Base-by-base conservation (phyloP, 2,329 filamentous ascomycete species). In the Exophiala aquamarina region DNA sequence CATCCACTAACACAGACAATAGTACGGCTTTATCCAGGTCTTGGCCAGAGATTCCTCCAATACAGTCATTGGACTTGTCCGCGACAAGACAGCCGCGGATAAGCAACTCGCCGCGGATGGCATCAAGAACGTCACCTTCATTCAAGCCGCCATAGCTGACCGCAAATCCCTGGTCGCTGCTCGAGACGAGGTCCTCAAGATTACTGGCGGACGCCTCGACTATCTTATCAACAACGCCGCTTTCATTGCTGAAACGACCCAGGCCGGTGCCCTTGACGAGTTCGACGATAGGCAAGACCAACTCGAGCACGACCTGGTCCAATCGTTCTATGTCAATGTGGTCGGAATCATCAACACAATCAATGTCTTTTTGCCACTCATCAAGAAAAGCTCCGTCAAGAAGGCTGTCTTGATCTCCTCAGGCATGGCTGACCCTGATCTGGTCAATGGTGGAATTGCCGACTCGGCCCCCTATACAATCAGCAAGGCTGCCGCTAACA, bases 191-290 rank as follows among this genome's bases (percentile, higher is more conserved):
- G 60, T 55, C 7, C 29, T 42, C 5, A 37, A 52, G 7, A 59
- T 60, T 14, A 54, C 57, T 17, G 58, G 55, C 17, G 57, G 53
- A 18, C 47, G 57, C 2, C 44, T 81, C 4, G 78, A 81, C 59
- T 75, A 75, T 49, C 58, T 82, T 4, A 74, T 81, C 20, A 71
- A 70, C 41, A 82, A 81, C 41, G 78, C 66, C 1, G 77, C 59
- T 2, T 55, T 63, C 3, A 49, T 71, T 10, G 53, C 65, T 1
- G 13, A 54, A 0, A 62, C 56, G 18, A 65, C 66, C 20, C 57
- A 50, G 3, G 63, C 51, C 42, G 60, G 61, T 10, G 43, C 60
- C 2, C 61, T 78, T n/a, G 62, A 65, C 10, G 62, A 58, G 7
- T 70, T 61, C 37, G 54, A 50, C 44, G 32, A 68, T 41, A 51